These are phyloP conservation scores for Trichomonas vaginalis DNA, from an alignment of 208 protist species.

Conservation along the genomic window DNA sequence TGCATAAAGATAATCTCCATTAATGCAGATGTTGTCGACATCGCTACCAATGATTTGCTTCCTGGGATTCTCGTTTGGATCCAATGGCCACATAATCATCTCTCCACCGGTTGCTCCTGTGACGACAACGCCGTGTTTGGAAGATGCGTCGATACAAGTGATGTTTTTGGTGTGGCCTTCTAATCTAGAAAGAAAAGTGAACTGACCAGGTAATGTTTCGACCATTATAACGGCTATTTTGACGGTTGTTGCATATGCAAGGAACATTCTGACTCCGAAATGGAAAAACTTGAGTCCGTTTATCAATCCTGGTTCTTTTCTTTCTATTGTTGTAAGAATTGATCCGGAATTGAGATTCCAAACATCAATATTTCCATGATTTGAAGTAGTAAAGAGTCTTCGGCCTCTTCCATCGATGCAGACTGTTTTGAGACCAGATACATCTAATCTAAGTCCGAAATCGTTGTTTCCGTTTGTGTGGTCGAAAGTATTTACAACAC, in stretches of 20 bases:
- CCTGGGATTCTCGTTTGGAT: background rate
- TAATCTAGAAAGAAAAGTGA: background rate
- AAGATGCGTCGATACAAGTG: background rate
- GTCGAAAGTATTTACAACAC: background rate
- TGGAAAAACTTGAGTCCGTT: background rate
- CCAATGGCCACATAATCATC: background rate
- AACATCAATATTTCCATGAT: background rate
- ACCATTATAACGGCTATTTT: background rate
- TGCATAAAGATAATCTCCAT: background rate
- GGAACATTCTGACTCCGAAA: background rate
- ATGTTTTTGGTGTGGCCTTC: background rate
- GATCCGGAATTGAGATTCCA: background rate
- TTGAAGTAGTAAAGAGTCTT: background rate
- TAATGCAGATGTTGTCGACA: background rate
- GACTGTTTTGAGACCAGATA: background rate
- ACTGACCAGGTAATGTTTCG: background rate
- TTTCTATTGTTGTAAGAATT: background rate
- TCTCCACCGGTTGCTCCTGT: background rate
- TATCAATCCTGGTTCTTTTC: background rate
- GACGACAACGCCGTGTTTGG: background rate
- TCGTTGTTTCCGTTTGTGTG: background rate
- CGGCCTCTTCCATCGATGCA: background rate
- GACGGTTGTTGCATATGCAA: background rate
- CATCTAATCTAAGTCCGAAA: background rate
- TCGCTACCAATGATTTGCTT: background rate